Percentiles rank a stretch among this genome's conserved stretches.
phyloP scores from a whole-genome alignment of 2,329 filamentous ascomycete genomes.

The Penicillium sp. region DNA sequence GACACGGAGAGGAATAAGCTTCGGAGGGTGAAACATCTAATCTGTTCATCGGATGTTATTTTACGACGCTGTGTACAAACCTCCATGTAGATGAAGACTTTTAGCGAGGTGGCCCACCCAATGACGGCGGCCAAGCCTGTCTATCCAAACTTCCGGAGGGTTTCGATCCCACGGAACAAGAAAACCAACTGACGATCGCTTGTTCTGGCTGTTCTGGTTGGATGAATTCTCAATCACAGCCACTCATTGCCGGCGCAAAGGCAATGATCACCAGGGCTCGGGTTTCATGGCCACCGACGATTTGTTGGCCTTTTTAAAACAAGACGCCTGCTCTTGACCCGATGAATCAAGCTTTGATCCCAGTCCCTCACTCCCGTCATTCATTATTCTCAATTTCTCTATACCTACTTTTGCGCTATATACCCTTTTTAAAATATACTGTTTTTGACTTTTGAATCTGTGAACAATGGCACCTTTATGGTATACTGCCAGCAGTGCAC shows the following conservation, averaged over 20 bases:
- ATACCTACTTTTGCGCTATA: background rate
- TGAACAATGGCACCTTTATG: slow-evolving; percentile 12
- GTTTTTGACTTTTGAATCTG: background rate
- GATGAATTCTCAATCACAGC: background rate
- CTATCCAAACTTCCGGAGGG: slow-evolving; percentile 3
- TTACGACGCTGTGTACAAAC: background rate
- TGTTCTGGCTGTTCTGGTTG: slow-evolving; percentile 5
- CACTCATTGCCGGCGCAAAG: background rate
- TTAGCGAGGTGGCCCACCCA: slow-evolving; percentile 1
- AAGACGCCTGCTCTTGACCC: background rate
- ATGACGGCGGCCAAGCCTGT: slow-evolving; percentile 10
- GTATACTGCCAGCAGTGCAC: slow-evolving; percentile 13
- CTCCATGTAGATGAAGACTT: background rate
- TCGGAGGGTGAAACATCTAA: background rate
- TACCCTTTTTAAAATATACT: background rate
- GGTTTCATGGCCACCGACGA: background rate
- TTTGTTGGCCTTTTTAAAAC: background rate
- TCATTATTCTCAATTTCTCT: slow-evolving; percentile 6
- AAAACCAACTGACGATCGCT: background rate
- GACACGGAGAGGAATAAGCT: background rate
- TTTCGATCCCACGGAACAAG: background rate
- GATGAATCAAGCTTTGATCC: background rate
- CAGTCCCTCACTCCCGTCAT: slow-evolving; percentile 4
- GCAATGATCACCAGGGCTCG: slow-evolving; percentile 18
- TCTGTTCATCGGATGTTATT: background rate